Percentiles rank a stretch among this genome's conserved stretches.
These are phyloP conservation scores for Medicago ruthenica DNA, from an alignment of 306 rosid genomes.

Conservation along the genomic window DNA sequence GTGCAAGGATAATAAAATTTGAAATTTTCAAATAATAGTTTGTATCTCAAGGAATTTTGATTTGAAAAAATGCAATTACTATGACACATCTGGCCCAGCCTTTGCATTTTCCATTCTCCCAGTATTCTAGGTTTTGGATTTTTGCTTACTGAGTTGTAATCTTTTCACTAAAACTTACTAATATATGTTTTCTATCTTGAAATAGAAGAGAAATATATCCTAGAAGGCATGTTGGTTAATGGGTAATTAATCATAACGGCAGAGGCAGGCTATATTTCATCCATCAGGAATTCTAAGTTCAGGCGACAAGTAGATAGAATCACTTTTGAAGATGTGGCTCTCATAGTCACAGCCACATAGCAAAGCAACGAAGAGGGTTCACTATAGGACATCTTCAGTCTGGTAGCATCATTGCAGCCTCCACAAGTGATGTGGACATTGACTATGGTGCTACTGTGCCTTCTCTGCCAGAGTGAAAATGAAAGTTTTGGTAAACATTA, in stretches of 20 bases:
- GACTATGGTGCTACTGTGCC: background rate
- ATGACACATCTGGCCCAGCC: conserved; percentile 25
- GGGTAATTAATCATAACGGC: background rate
- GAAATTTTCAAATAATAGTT: conserved; percentile 33
- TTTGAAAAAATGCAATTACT: background rate
- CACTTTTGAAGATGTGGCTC: background rate
- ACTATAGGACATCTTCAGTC: background rate
- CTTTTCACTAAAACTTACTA: background rate
- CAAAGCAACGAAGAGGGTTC: background rate
- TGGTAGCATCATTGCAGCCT: background rate
- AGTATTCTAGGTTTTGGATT: background rate
- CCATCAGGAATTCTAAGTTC: background rate
- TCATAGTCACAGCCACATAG: conserved; percentile 1
- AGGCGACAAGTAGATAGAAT: background rate
- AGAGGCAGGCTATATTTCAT: background rate
- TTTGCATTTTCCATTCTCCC: background rate
- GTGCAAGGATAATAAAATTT: conserved; percentile 1
- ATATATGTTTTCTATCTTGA: background rate
- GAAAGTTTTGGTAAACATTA: background rate
- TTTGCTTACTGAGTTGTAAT: background rate
- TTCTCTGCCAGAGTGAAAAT: background rate
- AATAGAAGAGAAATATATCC: background rate
- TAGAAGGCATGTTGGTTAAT: background rate
- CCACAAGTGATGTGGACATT: background rate
- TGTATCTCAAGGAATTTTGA: conserved; percentile 22